These are phyloP conservation scores for Phytophthora gonapodyides DNA, from an alignment of 352 stramenopile genomes.

Conservation along the genomic window DNA sequence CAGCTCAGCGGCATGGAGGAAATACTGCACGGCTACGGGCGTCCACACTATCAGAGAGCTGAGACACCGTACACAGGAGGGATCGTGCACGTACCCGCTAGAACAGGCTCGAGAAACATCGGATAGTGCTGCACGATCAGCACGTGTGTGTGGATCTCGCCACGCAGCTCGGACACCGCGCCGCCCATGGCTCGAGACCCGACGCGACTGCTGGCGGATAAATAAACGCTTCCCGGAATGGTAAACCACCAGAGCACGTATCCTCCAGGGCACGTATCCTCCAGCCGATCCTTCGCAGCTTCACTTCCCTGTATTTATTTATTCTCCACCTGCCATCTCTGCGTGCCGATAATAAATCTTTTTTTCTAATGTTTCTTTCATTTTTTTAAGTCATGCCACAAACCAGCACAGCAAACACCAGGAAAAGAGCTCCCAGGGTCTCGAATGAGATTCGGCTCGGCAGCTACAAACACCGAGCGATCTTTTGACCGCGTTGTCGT, in stretches of 20 bases:
- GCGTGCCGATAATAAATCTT: neutral
- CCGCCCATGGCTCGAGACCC: conserved; percentile 50
- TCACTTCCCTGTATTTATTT: conserved; percentile 28
- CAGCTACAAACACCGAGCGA: too few species aligned
- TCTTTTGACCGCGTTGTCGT: too few species aligned
- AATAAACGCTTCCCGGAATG: conserved; percentile 19
- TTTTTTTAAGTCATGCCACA: conserved; percentile 12
- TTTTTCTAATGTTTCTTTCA: conserved; percentile 23
- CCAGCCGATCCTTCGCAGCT: neutral
- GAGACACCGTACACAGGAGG: neutral
- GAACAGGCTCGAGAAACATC: conserved; percentile 59
- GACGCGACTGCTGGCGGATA: conserved; percentile 18
- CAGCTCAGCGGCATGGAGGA: conserved; percentile 62
- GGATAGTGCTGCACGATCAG: conserved; percentile 63
- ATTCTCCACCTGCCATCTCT: conserved; percentile 18
- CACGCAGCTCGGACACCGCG: conserved; percentile 66
- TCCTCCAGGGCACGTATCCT: too few species aligned
- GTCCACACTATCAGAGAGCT: neutral
- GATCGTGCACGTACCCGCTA: conserved; percentile 35
- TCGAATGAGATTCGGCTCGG: neutral
- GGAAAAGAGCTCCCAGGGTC: neutral
- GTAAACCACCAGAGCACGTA: too few species aligned
- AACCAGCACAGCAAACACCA: neutral
- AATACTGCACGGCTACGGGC: conserved; percentile 62
- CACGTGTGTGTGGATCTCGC: conserved; percentile 69